Base-by-base conservation (phyloP, 2,329 filamentous ascomycete genomes). In the Monilinia aucupariae region DNA sequence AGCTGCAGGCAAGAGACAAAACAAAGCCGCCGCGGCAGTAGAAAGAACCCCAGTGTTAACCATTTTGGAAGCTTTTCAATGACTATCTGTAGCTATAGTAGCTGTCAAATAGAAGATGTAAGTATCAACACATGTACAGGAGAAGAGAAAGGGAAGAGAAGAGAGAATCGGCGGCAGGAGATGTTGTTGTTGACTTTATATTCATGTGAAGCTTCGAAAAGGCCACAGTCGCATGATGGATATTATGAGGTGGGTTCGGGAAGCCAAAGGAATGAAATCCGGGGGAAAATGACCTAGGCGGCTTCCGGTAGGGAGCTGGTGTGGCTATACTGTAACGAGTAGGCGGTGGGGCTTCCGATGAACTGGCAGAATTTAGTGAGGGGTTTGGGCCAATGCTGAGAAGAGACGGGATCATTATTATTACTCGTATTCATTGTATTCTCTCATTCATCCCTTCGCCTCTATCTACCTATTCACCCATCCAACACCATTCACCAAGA, bases 1-100 rank as follows among this genome's bases (percentile, higher is more conserved):
- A 58, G 82, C 81, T 8, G 60, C 41, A 37, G 88, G 85, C 59
- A 90, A 74, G 62, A 85, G 81, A 66, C 89, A 82, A 67, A 94
- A 79, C 55, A 90, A 77, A 64, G 85, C 85, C 66, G 82, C 82
- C 71, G 83, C 71, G 32, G 71, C 80, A 73, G 82, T 77, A 72
- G 82, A 77, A 73, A 85, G 73, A 56, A 80, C 75, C 66, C 78
- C 76, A 72, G 79, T 74, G 65, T 79, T 79, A 73, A 84, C 81
- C 84, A 86, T 86, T 68, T 66, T 75, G 65, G 65, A 34, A 62
- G 32, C 30, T 7, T 39, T 37, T 22, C 50, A 7, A 59, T 30
- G 30, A 39, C 32, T 59, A 39, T 8, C 17, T 62, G 30, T 39
- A 56, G 37, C 39, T 64, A 54, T 17, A 52, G n/a, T 54, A 54